Percentiles rank a stretch among this genome's conserved stretches.
These are phyloP conservation scores for Raphanus sativus DNA, from an alignment of 345 rosid genomes.

Conservation along the genomic window DNA sequence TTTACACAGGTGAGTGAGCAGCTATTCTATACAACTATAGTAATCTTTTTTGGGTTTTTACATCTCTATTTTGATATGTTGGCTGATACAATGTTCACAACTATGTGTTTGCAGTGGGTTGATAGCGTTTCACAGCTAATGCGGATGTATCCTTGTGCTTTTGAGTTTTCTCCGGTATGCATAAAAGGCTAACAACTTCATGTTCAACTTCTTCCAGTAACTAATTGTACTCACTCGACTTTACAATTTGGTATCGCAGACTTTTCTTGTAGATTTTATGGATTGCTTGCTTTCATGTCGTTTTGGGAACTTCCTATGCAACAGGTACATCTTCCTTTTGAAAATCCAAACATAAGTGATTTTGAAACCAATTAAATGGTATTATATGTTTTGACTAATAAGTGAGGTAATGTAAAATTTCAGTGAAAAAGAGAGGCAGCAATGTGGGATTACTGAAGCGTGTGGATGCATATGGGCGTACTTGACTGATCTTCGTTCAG, in stretches of 20 bases:
- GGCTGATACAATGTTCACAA: background rate
- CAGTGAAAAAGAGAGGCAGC: conserved; percentile 97
- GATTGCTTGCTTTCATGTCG: conserved; percentile 91
- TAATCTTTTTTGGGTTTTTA: background rate
- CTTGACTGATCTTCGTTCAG: conserved; percentile 71
- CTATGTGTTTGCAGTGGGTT: conserved; percentile 72
- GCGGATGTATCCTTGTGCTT: conserved; percentile 98
- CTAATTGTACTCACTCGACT: conserved; percentile 6
- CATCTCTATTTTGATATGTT: conserved; percentile 9
- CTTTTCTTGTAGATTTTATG: conserved; percentile 90
- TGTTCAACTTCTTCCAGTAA: background rate
- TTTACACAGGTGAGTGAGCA: conserved; percentile 72
- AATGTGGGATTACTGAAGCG: conserved; percentile 62
- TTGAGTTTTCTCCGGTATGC: conserved; percentile 93
- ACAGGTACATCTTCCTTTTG: conserved; percentile 54
- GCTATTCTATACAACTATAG: background rate
- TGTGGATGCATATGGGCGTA: conserved; percentile 96
- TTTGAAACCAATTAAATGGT: background rate
- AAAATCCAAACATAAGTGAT: background rate
- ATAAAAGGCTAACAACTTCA: conserved; percentile 3
- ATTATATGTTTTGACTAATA: background rate
- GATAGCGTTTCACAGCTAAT: conserved; percentile 88
- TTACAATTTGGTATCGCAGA: conserved; percentile 43
- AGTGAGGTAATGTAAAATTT: conserved; percentile 23
- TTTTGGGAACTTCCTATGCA: conserved; percentile 96